Evolutionary conservation across 2,329 filamentous ascomycete genomes (phyloP), one percentile per base, ranked within the genome.

Genomic region (Metarhizium humberi): DNA sequence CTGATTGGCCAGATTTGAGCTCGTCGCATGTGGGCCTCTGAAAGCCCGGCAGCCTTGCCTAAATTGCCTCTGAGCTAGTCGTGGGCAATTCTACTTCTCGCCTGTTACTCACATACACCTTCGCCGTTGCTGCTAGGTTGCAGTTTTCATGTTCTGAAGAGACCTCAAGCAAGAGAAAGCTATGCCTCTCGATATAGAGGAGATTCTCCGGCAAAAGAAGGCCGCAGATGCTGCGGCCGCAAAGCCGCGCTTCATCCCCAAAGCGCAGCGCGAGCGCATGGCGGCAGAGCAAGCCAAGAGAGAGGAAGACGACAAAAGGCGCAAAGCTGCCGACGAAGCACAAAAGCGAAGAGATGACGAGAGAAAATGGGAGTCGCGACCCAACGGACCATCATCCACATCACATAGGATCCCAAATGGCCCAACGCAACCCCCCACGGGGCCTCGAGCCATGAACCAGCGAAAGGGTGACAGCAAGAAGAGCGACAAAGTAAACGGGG

Each of bases 221-320:
- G 90, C 89, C 58, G 87, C 88, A 32, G 90, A 94, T 71, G 88
- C 87, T 40, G 90, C 87, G 16, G 87, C 90, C 10, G 81, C 89
- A 55, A 96, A 94, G 77, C 91, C 91, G 5, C 92, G 90, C 69
- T 95, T 95, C 67, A 75, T 96, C 25, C 87, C 88, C 4, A 94
- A 88, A 74, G 86, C 87, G 36, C 82, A 95, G 69, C 82, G 92
- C 55, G 90, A 95, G 68, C 82, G 84, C 57, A 71, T 95, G 30
- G 90, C 90, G 34, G 77, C 90, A 16, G 88, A 95, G 66, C 90
- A 90, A 73, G 79, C 84, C 36, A 78, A 82, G 66, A 89, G 91
- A 73, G 80, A 87, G 49, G 78, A 82, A 58, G 82, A 85, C 50
- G 77, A 79, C 30, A 79, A 81, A 64, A 78, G 69, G 56, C 71